Base-by-base conservation (phyloP, 2,329 filamentous ascomycete genomes). In the Calonectria multiphialidica region DNA sequence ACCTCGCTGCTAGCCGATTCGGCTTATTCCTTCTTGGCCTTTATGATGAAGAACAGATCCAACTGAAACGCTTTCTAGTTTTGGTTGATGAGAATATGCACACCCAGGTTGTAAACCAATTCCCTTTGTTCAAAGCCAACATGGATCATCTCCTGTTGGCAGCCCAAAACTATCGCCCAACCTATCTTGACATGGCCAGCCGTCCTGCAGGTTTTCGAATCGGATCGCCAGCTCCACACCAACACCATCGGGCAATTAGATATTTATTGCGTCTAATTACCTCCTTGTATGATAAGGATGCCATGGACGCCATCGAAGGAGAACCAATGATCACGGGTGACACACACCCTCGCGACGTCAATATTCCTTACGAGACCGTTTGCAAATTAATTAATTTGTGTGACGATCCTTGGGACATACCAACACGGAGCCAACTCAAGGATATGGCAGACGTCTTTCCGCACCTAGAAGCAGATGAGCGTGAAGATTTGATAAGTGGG, bases 21-120 rank as follows among this genome's bases (percentile, higher is more conserved):
- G 12, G 3, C n/a, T 1, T 9, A 1, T 33, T 35, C 6, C 1
- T 33, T 33, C 2, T 0, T 1, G 5, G 13, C 28, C 1, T 2
- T 16, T 12, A 33, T 33, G 49, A 53, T 13, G 25, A 9, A 7
- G 28, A 9, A 6, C 49, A 35, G 28, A 30, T 8, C 28, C 28
- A 30, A 30, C 49, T 53, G 3, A 6, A 18, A 6, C 49, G 25
- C 4, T 18, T 35, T 53, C 10, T 21, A 6, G 16, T 18, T 12
- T 10, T 53, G 7, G 15, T 53, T 10, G 49, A 53, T 7, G 49
- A 50, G 23, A 12, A 50, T 5, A 50, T 50, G 23, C 10, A 15
- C 23, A 16, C 23, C 10, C 25, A 50, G 12, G 23, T 25, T 3
- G 47, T 28, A 16, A 16, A 28, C 23, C 28, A 28, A 7, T 50